Evolutionary conservation across 352 stramenopile species (phyloP), one percentile per base, ranked within the genome.

Genomic region (Phytophthora aleatoria): DNA sequence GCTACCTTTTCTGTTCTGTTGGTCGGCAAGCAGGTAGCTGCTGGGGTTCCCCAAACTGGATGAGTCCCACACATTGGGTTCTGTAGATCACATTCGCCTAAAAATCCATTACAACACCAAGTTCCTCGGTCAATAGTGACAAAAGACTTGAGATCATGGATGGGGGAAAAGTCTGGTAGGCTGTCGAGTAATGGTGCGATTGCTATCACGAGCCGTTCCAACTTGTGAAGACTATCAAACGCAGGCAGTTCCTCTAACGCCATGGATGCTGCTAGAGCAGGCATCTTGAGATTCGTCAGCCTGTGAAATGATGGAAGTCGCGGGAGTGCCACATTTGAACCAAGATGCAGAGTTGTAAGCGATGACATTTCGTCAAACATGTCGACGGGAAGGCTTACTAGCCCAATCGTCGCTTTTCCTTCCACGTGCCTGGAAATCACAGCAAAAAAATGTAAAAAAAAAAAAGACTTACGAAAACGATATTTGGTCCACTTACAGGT

Each of bases 201-300:
- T 30, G 15, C 28, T 38, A 75, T 33, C 15, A 69, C 52, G 8
- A 79, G 35, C 10, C 57, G 50, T 42, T 74, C 53, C 5, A 79
- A 38, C 7, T 59, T 71, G 12, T 36, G 3, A 1, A 75, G 55
- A 8, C n/a, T 41, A 5, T 59, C 47, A 28, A 79, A 63, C 7
- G 36, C 38, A 3, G 64, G 59, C 0, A 76, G 15, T 31, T 69
- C 35, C 1, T 31, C 28, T 1, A 74, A 20, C 20, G 20, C 20
- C 20, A 20, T 20, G 20, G 20, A 20, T 0, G 1, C 20, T 20
- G 20, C 20, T 20, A 1, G 20, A 20, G 20, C 20, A 20, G 1
- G 20, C 20, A 20, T 0, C 20, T 20, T 20, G 1, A 20, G 20
- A 20, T 20, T 20, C 20, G 20, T 20, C 1, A 20, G 20, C 0